phyloP scores from a whole-genome alignment of 2,329 filamentous ascomycete species.

The Aspergillus brunneoviolaceus region DNA sequence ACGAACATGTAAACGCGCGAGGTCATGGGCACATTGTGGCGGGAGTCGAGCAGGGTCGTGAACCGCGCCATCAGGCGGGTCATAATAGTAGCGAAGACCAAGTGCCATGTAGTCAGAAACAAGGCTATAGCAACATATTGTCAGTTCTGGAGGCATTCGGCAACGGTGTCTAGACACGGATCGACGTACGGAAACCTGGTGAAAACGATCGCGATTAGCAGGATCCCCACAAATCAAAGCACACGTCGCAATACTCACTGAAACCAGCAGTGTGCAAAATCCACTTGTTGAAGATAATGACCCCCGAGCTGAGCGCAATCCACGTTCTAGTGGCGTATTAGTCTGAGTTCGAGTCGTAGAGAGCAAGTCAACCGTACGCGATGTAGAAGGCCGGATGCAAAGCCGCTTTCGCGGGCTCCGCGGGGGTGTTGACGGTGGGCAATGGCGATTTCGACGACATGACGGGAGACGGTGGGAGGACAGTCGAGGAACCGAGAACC shows the following conservation, averaged over 20 bases:
- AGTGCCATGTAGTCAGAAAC: conserved; percentile 89
- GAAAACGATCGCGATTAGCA: conserved; percentile 14
- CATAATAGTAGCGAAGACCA: conserved; percentile 86
- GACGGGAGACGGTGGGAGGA: neutral
- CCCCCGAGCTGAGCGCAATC: conserved; percentile 86
- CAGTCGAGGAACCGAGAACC: neutral
- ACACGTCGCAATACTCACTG: conserved; percentile 53
- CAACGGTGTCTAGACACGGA: neutral
- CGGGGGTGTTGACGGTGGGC: conserved; percentile 6
- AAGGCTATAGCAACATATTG: conserved; percentile 38
- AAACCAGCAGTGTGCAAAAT: conserved; percentile 82
- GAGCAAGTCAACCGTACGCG: conserved; percentile 21
- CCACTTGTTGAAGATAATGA: conserved; percentile 99
- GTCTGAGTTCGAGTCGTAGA: neutral
- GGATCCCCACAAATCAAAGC: neutral
- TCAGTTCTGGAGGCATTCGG: neutral
- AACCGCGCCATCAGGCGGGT: conserved; percentile 89
- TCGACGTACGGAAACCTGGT: conserved; percentile 47
- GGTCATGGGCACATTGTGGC: conserved; percentile 96
- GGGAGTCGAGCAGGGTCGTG: conserved; percentile 82
- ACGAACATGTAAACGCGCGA: conserved; percentile 73
- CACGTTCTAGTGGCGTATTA: conserved; percentile 61
- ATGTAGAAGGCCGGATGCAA: conserved; percentile 33
- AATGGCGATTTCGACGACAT: conserved; percentile 4
- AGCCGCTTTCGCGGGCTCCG: conserved; percentile 11